Percentiles rank a stretch among this genome's conserved stretches.
Conservation (phyloP, 2,329 filamentous ascomycete genomes). For the Fonsecaea pedrosoi region DNA sequence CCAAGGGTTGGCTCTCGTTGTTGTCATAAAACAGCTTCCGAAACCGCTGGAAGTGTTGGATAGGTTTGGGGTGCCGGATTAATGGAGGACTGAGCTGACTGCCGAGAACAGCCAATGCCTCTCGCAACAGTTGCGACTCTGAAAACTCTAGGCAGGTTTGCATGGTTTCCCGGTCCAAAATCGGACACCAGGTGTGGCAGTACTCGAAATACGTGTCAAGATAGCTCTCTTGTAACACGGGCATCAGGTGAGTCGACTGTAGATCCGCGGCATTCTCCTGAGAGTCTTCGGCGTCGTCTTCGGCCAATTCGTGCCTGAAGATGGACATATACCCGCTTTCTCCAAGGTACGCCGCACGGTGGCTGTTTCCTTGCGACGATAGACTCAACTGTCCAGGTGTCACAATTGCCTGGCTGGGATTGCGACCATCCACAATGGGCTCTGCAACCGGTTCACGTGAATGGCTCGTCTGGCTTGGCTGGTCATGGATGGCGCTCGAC, state of each 20-base stretch:
- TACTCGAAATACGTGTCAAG: constrained; percentile 54
- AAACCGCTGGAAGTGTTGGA: constrained; percentile 48
- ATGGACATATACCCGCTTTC: constrained; percentile 22
- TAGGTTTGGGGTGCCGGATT: constrained; percentile 11
- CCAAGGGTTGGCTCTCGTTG: constrained; percentile 49
- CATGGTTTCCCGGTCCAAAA: constrained; percentile 44
- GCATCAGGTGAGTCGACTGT: background rate
- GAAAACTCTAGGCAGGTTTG: background rate
- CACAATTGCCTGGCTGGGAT: background rate
- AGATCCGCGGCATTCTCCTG: background rate
- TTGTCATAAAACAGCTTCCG: constrained; percentile 51
- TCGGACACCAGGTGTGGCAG: constrained; percentile 54
- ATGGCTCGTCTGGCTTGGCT: background rate
- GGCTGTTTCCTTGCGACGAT: constrained; percentile 13
- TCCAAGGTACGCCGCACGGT: constrained; percentile 22
- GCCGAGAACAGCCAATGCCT: constrained; percentile 41
- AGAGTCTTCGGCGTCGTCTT: background rate
- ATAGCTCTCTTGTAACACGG: constrained; percentile 51
- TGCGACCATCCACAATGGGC: background rate
- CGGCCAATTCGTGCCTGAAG: constrained; percentile 15
- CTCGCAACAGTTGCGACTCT: constrained; percentile 38
- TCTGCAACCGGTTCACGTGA: background rate
- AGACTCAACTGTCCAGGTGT: constrained; percentile 9
- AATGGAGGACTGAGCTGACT: constrained; percentile 18
- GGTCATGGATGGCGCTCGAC: constrained; percentile 6